A percentile compares a stretch with the other conserved stretches of the same genome.
These are phyloP conservation scores for Hydrangea macrophylla DNA, from an alignment of 148 eudicot genomes.

Conservation along the genomic window DNA sequence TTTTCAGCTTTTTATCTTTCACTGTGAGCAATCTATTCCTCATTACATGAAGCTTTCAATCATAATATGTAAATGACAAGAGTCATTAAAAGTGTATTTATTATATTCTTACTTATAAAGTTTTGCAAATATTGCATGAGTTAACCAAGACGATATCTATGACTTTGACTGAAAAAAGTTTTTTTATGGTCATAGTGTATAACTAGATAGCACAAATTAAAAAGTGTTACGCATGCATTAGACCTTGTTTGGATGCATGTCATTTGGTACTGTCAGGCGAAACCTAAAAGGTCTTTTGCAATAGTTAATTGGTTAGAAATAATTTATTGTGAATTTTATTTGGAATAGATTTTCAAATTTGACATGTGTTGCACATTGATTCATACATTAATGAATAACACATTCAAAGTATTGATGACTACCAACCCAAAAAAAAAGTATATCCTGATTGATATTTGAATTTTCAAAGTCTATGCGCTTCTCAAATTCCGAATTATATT, in stretches of 20 bases:
- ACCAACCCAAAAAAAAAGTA: too few relatives aligned
- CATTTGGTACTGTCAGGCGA: too few relatives aligned
- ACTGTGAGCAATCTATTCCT: slow-evolving; percentile 6
- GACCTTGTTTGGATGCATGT: neutral
- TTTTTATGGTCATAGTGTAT: neutral
- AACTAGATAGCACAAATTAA: neutral
- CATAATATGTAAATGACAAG: slow-evolving; percentile 25
- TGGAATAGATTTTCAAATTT: too few relatives aligned
- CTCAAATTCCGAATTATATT: neutral
- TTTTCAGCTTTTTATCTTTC: slow-evolving; percentile 20
- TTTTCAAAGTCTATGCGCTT: neutral
- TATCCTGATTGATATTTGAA: neutral
- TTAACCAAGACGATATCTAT: slow-evolving; percentile 23
- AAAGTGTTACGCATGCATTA: neutral
- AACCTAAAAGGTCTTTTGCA: neutral
- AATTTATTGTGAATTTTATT: too few relatives aligned
- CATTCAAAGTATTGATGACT: too few relatives aligned
- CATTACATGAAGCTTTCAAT: slow-evolving; percentile 23
- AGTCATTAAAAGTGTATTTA: slow-evolving; percentile 16
- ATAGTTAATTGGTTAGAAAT: neutral
- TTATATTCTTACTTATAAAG: slow-evolving; percentile 12
- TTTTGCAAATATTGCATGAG: slow-evolving; percentile 16
- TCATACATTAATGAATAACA: too few relatives aligned
- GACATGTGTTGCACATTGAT: too few relatives aligned
- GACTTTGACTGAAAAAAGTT: slow-evolving; percentile 28